Evolutionary conservation across 2,329 filamentous ascomycete genomes (phyloP).

Genomic region (Podosphaera leucotricha): DNA sequence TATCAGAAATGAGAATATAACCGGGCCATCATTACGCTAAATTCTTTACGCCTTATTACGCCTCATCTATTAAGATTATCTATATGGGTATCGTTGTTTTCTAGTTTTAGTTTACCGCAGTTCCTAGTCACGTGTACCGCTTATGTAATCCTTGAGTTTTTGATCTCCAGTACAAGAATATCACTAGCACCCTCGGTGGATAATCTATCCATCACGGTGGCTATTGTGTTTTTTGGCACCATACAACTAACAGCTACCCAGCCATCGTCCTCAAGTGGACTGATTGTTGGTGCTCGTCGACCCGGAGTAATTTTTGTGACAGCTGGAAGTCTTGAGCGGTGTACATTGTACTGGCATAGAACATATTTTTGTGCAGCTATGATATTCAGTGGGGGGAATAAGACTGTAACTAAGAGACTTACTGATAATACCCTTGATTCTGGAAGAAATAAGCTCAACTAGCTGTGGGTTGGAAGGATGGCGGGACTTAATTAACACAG

Average conservation of each 20-base stretch:
- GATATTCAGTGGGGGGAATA: conserved; percentile 3
- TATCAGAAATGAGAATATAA: too few relatives aligned
- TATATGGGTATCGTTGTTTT: too few relatives aligned
- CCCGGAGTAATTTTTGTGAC: conserved; percentile 70
- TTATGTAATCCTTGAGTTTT: conserved; percentile 14
- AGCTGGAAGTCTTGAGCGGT: conserved; percentile 38
- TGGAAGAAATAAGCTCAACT: conserved; percentile 61
- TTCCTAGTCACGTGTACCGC: too few relatives aligned
- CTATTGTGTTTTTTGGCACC: conserved; percentile 16
- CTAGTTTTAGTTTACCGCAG: too few relatives aligned
- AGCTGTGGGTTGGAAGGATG: conserved; percentile 57
- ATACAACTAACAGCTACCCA: conserved; percentile 11
- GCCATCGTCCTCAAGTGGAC: conserved; percentile 57
- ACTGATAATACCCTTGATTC: conserved; percentile 84
- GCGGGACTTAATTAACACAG: conserved; percentile 80
- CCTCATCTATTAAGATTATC: too few relatives aligned
- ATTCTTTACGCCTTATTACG: too few relatives aligned
- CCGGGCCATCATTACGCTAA: too few relatives aligned
- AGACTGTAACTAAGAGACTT: conserved; percentile 12
- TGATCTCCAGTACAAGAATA: conserved; percentile 16
- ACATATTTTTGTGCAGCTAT: conserved; percentile 71
- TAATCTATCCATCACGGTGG: conserved; percentile 16
- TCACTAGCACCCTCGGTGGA: conserved; percentile 14
- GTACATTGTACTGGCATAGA: conserved; percentile 88
- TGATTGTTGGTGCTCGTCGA: conserved; percentile 80